Base-by-base conservation (phyloP, 768 basidiomycete genomes). In the Lanmaoa rubissima region DNA sequence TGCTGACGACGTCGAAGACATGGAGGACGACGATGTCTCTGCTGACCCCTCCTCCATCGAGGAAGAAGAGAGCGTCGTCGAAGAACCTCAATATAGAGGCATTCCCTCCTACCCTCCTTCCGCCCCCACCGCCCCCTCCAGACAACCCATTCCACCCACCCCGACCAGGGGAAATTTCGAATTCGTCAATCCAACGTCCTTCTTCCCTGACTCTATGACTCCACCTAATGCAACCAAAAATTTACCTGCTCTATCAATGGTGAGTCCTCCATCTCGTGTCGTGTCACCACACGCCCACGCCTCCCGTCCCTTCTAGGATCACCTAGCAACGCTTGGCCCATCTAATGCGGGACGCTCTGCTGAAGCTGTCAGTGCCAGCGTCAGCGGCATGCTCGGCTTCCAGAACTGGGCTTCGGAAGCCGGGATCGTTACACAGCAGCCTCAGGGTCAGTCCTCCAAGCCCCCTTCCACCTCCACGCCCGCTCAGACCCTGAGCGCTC, bases 341-440 rank as follows among this genome's bases (percentile, higher is more conserved):
- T 65, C 71, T 35, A 64, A 53, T 57, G 31, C 48, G 24, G 65
- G 55, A 24, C 70, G 71, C 44, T 46, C 60, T 1, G 55, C 61
- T 31, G 66, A 66, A 13, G 62, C 64, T 43, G 32, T 24, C 2
- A 61, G 52, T 26, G 58, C 60, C 3, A 53, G 21, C 49, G 34
- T 59, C 16, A 40, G 48, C 47, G 55, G 59, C 54, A 54, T 26
- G 17, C 44, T 51, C 19, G 62, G 69, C 38, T 72, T 68, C 70
- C 69, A 73, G 48, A 53, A 49, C 45, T 72, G 70, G 70, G 69
- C 68, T 21, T 71, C 69, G 19, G 70, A 72, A 64, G 71, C 39
- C 52, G 64, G 64, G 35, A 63, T 71, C 28, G 38, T 62, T 35
- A 31, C 61, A 19, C 68, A 63, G 45, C 67, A 54, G 4, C 55